Conservation (phyloP, 805 yeast species). For the Candida namnaoensis region DNA sequence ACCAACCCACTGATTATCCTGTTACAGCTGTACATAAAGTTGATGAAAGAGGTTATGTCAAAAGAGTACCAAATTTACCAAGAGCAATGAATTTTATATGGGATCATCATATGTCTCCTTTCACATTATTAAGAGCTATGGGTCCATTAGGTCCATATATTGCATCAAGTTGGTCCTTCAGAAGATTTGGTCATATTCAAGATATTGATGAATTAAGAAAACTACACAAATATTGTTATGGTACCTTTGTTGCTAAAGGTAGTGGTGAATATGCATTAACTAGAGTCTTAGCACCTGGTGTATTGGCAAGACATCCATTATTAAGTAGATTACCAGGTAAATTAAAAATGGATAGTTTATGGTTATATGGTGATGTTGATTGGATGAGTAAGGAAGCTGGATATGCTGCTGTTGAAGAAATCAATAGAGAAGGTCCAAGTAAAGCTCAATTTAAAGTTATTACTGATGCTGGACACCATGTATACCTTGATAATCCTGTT, state of each 20-base stretch:
- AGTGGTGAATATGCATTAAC: slow-evolving; percentile 62
- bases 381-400: slow-evolving; percentile 70
- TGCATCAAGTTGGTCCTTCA: slow-evolving; percentile 47
- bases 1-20: slow-evolving; percentile 8
- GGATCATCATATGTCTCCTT: slow-evolving; percentile 48
- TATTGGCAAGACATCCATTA: slow-evolving; percentile 47
- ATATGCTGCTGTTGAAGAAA: slow-evolving; percentile 27
- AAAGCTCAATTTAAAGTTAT: slow-evolving; percentile 25
- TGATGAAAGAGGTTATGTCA: slow-evolving; percentile 23
- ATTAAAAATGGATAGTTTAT: slow-evolving; percentile 23
- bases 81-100: slow-evolving; percentile 35
- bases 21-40: slow-evolving; percentile 16
- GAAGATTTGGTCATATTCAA: slow-evolving; percentile 28
- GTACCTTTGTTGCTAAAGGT: slow-evolving; percentile 42
- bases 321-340: slow-evolving; percentile 39
- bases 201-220: slow-evolving; percentile 23
- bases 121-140: slow-evolving; percentile 34
- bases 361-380: slow-evolving; percentile 62
- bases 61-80: slow-evolving; percentile 24
- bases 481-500: slow-evolving; percentile 50
- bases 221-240: slow-evolving; percentile 46
- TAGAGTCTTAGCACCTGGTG: slow-evolving; percentile 50
- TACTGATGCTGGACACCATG: slow-evolving; percentile 54
- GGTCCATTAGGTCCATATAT: slow-evolving; percentile 50
- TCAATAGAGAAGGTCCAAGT: slow-evolving; percentile 11